Base-by-base conservation (phyloP, 371 early-diverging fungal genomes). In the Chytridium lagenaria region DNA sequence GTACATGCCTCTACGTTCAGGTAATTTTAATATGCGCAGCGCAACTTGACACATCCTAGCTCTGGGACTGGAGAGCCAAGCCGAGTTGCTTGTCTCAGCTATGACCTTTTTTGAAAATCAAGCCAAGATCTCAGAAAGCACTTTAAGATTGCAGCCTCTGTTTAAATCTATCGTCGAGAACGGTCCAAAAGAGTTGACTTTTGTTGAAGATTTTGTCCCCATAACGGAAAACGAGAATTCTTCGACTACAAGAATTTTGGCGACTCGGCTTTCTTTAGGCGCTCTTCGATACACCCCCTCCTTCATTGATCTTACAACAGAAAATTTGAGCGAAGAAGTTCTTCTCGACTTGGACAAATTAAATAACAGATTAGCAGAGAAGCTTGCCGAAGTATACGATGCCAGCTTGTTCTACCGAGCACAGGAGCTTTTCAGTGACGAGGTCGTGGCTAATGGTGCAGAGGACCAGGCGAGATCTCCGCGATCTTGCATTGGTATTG, bases 1-100 rank as follows among this genome's bases (percentile, higher is more conserved):
- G 15, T 61, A 61, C 36, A 5, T 19, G 63, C 63, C 63, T 7
- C 63, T 61, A 7, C 33, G 63, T 16, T 61, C 63, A 52, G 55
- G 55, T 52, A n/a, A 23, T 7, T n/a, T n/a, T n/a, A n/a, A n/a
- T n/a, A n/a, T n/a, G n/a, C n/a, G n/a, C n/a, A n/a, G n/a, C n/a
- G n/a, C n/a, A n/a, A n/a, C n/a, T n/a, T n/a, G n/a, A n/a, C n/a
- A n/a, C n/a, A n/a, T n/a, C n/a, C n/a, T n/a, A n/a, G n/a, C n/a
- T n/a, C n/a, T n/a, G n/a, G n/a, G n/a, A n/a, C 23, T 61, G 12
- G 63, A 61, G 23, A 5, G 31, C 22, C 63, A 61, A 34, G 63
- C 63, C 23, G 63, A 61, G 63, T 34, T 36, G 10, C 36, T 61
- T 10, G 33, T 61, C 10, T 31, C 33, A 7, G 63, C 63, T 2